Conservation (phyloP, 73 alveolate genomes). For the Paramecium tetraurelia region DNA sequence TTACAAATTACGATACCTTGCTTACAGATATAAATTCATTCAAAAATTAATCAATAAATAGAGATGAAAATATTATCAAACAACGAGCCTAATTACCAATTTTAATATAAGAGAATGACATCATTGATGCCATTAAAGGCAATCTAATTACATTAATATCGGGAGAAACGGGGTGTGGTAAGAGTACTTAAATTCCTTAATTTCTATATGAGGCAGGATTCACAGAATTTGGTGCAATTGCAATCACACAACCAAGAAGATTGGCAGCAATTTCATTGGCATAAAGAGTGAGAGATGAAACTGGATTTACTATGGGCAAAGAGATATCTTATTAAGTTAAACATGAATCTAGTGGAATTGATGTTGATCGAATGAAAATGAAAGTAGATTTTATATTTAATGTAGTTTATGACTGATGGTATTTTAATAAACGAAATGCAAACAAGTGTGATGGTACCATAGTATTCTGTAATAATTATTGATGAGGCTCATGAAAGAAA, state of each 20-base stretch:
- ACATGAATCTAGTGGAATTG: conserved; percentile 78
- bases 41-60: neutral
- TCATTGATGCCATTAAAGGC: conserved; percentile 88
- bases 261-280: conserved; percentile 96
- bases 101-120: conserved; percentile 88
- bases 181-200: conserved; percentile 95
- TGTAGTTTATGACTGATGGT: conserved; percentile 97
- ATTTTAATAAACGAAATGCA: conserved; percentile 90
- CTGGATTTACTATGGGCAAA: conserved; percentile 81
- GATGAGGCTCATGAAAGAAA: conserved; percentile 99
- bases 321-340: conserved; percentile 95
- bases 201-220: conserved; percentile 88
- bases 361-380: conserved; percentile 74
- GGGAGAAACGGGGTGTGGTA: conserved; percentile 99
- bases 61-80: conserved; percentile 64
- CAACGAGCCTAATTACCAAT: conserved; percentile 86
- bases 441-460: conserved; percentile 78
- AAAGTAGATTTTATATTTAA: conserved; percentile 55
- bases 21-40: conserved; percentile 6
- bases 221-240: conserved; percentile 76
- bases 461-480: conserved; percentile 93
- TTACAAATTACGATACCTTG: conserved; percentile 35
- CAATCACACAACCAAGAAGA: conserved; percentile 98
- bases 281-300: conserved; percentile 91
- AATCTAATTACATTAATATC: conserved; percentile 90